These are phyloP conservation scores for Wilcoxina mikolae DNA, from an alignment of 495 filamentous ascomycete species.

Conservation along the genomic window DNA sequence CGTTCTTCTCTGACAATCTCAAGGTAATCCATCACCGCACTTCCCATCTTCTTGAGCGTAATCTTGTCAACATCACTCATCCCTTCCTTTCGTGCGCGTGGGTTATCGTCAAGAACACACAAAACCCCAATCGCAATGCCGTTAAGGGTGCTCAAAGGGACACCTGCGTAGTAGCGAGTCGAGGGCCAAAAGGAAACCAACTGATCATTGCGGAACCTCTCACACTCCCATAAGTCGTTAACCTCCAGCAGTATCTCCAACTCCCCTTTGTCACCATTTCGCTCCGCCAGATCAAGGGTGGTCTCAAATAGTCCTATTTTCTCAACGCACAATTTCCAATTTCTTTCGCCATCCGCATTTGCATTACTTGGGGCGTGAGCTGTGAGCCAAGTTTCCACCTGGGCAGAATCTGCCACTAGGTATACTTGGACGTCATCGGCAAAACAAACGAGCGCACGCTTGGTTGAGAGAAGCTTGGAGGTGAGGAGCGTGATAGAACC, in stretches of 20 bases:
- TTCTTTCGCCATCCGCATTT: not conserved
- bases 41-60: constrained; percentile 31
- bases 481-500: not conserved
- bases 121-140: constrained; percentile 58
- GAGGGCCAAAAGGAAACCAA: too few relatives aligned
- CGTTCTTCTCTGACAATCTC: constrained; percentile 18
- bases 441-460: not conserved
- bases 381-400: not conserved
- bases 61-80: constrained; percentile 30
- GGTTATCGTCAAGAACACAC: constrained; percentile 46
- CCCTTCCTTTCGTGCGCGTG: constrained; percentile 31
- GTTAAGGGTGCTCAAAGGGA: constrained; percentile 49
- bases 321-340: not conserved
- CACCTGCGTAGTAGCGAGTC: constrained; percentile 47
- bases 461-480: not conserved
- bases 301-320: not conserved
- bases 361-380: not conserved
- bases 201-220: constrained; percentile 31
- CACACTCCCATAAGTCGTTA: constrained; percentile 22
- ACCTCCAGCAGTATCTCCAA: not conserved
- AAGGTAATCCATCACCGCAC: constrained; percentile 21
- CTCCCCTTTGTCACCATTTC: too few relatives aligned
- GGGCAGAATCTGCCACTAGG: not conserved
- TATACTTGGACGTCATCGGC: not conserved
- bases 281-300: not conserved